Evolutionary conservation across 2,329 filamentous ascomycete species (phyloP).

Genomic region (Thyridium curvatum): DNA sequence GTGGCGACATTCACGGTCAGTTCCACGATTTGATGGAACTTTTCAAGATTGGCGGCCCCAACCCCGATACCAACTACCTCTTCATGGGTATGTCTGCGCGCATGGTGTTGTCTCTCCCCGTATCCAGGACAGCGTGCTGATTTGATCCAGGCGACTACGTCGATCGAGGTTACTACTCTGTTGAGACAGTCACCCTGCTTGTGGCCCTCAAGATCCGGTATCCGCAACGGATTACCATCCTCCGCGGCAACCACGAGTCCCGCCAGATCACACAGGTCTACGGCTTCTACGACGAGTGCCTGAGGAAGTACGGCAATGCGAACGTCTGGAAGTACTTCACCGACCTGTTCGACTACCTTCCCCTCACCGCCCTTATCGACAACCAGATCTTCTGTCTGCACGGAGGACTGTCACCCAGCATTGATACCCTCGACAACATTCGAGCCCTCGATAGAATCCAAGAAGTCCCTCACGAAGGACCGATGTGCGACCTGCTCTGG

Average conservation of each 20-base stretch:
- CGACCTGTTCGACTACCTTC: slow-evolving; percentile 97
- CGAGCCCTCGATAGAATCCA: slow-evolving; percentile 92
- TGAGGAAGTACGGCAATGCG: slow-evolving; percentile 97
- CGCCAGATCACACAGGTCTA: slow-evolving; percentile 99
- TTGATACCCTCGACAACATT: slow-evolving; percentile 94
- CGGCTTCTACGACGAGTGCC: slow-evolving; percentile 98
- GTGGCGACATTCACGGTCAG: slow-evolving; percentile 97
- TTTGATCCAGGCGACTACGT: slow-evolving; percentile 77
- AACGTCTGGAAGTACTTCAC: slow-evolving; percentile 99
- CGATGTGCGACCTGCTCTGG: slow-evolving; percentile 97
- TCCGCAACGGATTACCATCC: slow-evolving; percentile 94
- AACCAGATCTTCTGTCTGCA: slow-evolving; percentile 99
- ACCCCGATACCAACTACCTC: slow-evolving; percentile 97
- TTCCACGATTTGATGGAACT: slow-evolving; percentile 99
- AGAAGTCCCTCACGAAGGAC: slow-evolving; percentile 95
- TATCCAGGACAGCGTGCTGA: background rate
- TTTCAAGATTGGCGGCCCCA: slow-evolving; percentile 97
- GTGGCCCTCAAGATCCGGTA: slow-evolving; percentile 98
- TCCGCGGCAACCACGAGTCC: slow-evolving; percentile 98
- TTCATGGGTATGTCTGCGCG: slow-evolving; percentile 74
- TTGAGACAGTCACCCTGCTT: slow-evolving; percentile 94
- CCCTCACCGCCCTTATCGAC: slow-evolving; percentile 93
- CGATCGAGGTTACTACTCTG: slow-evolving; percentile 96
- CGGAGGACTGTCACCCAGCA: slow-evolving; percentile 92
- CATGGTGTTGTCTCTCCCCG: background rate